Conservation (phyloP, 2,329 filamentous ascomycete species). For the Diaporthe capsici region DNA sequence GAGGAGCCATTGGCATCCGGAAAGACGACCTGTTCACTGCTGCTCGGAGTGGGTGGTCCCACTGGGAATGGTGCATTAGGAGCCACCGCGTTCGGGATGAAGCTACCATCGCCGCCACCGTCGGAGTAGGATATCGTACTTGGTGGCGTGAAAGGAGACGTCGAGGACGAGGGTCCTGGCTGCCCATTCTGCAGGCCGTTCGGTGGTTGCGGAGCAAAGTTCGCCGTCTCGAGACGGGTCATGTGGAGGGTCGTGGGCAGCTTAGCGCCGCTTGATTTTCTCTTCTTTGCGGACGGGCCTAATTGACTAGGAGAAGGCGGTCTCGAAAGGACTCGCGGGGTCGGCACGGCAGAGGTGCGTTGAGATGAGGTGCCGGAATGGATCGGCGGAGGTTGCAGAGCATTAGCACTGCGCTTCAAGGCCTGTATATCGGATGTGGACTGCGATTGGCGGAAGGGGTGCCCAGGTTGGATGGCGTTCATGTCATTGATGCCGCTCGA, state of each 20-base stretch:
- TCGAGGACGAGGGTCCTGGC: constrained; percentile 52
- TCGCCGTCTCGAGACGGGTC: constrained; percentile 80
- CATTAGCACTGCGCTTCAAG: constrained; percentile 59
- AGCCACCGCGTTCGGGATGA: constrained; percentile 58
- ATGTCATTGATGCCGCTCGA: constrained; percentile 46
- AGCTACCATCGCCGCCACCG: constrained; percentile 60
- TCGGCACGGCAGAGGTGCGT: constrained; percentile 58
- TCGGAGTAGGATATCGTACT: constrained; percentile 60
- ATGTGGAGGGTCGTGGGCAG: constrained; percentile 82
- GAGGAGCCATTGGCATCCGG: constrained; percentile 70
- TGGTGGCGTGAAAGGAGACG: constrained; percentile 67
- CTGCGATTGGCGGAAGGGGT: constrained; percentile 68
- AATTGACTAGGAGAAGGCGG: constrained; percentile 79
- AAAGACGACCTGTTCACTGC: constrained; percentile 72
- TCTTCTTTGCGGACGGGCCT: constrained; percentile 81
- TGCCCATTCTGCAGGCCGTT: constrained; percentile 53
- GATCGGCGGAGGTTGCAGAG: constrained; percentile 25
- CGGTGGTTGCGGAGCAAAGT: constrained; percentile 49
- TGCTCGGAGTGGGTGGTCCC: constrained; percentile 77
- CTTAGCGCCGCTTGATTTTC: constrained; percentile 82
- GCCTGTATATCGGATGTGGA: constrained; percentile 75
- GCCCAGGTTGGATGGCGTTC: constrained; percentile 54
- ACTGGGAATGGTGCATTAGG: constrained; percentile 63
- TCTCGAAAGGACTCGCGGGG: constrained; percentile 76
- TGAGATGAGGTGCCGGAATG: constrained; percentile 45